phyloP scores from a whole-genome alignment of 306 rosid species.

The Pyrus betulifolia region DNA sequence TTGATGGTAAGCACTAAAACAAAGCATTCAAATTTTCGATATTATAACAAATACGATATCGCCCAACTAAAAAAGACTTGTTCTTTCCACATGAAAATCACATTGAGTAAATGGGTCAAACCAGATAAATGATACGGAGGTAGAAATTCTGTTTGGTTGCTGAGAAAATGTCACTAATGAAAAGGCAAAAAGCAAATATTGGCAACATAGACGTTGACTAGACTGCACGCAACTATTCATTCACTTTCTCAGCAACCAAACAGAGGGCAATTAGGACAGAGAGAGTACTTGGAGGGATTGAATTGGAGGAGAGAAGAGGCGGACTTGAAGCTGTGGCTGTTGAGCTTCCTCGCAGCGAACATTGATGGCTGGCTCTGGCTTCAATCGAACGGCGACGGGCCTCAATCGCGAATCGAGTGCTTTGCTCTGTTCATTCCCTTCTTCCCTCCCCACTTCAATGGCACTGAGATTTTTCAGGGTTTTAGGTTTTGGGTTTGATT shows the following conservation, averaged over 20 bases:
- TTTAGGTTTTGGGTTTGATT: constrained; percentile 14
- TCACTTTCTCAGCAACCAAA: constrained; percentile 6
- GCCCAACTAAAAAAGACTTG: not conserved
- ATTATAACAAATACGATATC: not conserved
- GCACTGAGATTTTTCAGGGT: constrained; percentile 23
- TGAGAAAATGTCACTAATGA: not conserved
- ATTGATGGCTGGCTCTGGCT: constrained; percentile 26
- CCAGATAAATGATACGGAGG: not conserved
- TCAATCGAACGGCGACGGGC: not conserved
- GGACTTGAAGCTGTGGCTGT: constrained; percentile 45
- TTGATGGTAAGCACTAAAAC: not conserved
- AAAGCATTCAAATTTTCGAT: not conserved
- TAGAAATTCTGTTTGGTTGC: not conserved
- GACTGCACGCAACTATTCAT: not conserved
- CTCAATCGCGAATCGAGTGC: not conserved
- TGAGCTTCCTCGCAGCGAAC: constrained; percentile 52
- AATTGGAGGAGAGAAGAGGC: constrained; percentile 45
- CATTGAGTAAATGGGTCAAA: not conserved
- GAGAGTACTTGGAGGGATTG: constrained; percentile 40
- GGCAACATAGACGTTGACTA: not conserved
- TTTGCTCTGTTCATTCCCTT: not conserved
- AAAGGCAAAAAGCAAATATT: not conserved
- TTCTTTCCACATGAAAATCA: not conserved
- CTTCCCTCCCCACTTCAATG: not conserved
- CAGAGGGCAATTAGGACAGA: not conserved